These are phyloP conservation scores for Rhodotorula graminis DNA, from an alignment of 768 basidiomycete genomes.

Conservation along the genomic window DNA sequence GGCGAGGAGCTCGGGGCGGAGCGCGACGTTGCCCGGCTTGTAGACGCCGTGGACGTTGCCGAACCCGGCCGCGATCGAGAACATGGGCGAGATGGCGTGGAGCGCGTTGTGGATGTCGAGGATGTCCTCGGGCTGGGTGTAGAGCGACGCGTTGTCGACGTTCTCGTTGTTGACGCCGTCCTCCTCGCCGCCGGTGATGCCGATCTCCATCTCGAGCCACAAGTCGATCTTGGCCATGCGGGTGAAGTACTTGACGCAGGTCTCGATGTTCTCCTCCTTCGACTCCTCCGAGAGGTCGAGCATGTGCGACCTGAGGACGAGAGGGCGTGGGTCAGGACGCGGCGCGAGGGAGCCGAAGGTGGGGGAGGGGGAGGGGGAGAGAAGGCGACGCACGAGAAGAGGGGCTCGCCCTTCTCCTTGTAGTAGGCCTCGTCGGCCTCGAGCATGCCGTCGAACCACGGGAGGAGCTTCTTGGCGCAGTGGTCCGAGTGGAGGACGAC, in stretches of 20 bases:
- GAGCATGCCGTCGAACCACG: slow-evolving; percentile 99
- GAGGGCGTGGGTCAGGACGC: not conserved
- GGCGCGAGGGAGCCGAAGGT: not conserved
- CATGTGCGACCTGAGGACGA: slow-evolving; percentile 71
- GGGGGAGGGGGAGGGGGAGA: not conserved
- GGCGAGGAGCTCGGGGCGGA: slow-evolving; percentile 81
- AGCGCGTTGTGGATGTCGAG: slow-evolving; percentile 85
- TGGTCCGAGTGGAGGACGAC: slow-evolving; percentile 98
- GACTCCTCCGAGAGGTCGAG: slow-evolving; percentile 84
- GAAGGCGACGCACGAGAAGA: slow-evolving; percentile 58
- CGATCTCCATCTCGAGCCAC: slow-evolving; percentile 99
- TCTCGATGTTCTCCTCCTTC: slow-evolving; percentile 84
- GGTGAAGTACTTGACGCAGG: slow-evolving; percentile 88
- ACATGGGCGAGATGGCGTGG: slow-evolving; percentile 77
- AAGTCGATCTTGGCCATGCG: slow-evolving; percentile 85
- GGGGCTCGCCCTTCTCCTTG: slow-evolving; percentile 76
- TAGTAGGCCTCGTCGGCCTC: slow-evolving; percentile 89
- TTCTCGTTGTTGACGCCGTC: slow-evolving; percentile 96
- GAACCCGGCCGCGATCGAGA: slow-evolving; percentile 96
- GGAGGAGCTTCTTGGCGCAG: slow-evolving; percentile 94
- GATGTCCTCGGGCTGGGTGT: slow-evolving; percentile 96
- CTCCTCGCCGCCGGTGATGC: slow-evolving; percentile 99
- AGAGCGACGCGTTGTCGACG: slow-evolving; percentile 86
- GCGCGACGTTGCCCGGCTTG: slow-evolving; percentile 94
- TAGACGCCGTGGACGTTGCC: slow-evolving; percentile 99